Base-by-base conservation (phyloP, 768 basidiomycete genomes). In the Russula dissimulans region DNA sequence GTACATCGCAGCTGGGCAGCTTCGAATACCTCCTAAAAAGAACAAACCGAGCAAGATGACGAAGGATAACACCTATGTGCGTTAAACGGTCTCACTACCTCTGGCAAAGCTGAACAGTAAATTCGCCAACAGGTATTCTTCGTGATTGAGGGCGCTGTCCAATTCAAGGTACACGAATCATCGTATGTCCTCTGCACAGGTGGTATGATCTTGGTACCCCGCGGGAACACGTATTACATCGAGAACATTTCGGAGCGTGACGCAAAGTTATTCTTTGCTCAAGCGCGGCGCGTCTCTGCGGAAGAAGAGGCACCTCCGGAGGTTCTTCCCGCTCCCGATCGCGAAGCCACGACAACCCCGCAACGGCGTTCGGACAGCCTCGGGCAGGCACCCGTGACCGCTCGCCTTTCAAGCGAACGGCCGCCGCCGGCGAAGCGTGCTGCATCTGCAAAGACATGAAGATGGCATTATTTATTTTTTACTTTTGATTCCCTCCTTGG, bases 221-320 rank as follows among this genome's bases (percentile, higher is more conserved):
- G 94, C 77, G 94, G 93, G 89, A 98, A 98, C 71, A 82, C 81
- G 9, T 98, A 98, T 70, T 83, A 83, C 60, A 91, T 98, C 67
- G 82, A 89, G 68, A 98, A 97, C 73, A 86, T 97, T 22, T 81
- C 79, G 18, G 80, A 86, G 50, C 83, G 89, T 39, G 85, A 88
- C 51, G 91, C 86, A 22, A 83, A 81, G 67, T 73, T 98, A 8
- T 97, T 95, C 76, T 98, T 97, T 74, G 86, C 92, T 0, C 95
- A 97, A 74, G 91, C 90, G 0, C 79, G 87, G 32, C 78, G 81
- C 67, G 66, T 81, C 36, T 68, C 73, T 0, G 63, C 69, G 29
- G 73, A 71, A 3, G 75, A 72, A 34, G 64, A 57, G 14, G 53
- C 67, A 32, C 56, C 63, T 1, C 62, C 57, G 38, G 66, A 63